Evolutionary conservation across 176 grass and related monocot genomes (phyloP), one percentile per base, ranked within the genome.

Genomic region (Puya raimondii): DNA sequence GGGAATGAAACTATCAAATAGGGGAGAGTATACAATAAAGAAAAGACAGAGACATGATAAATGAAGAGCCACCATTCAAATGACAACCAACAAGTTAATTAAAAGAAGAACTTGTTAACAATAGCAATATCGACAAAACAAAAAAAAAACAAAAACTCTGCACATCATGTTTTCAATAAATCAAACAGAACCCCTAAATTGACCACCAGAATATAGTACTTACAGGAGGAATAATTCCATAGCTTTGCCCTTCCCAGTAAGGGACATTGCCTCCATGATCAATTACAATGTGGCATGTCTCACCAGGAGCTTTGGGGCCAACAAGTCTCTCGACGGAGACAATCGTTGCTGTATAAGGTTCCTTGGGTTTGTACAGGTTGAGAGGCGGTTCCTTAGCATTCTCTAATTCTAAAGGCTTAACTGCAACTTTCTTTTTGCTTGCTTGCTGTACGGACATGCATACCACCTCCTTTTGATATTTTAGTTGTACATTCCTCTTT

Each of bases 211-310:
- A 74, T 33, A 16, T 54, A 57, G 49, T 49, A 70, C 78, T 78
- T 56, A 92, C 93, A 7, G 89, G 93, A 74, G 93, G 93, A 88
- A 97, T 97, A 58, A 97, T 70, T 1, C 86, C 89, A 42, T 90
- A 97, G 48, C 86, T 97, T 72, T 97, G 93, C 23, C 93, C 93
- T 85, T 97, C 93, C 93, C 89, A 92, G 49, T 92, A 97, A 50
- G 93, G 93, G 26, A 92, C 93, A 58, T 92, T 85, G 56, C 86
- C 93, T 42, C 84, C 89, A 82, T 97, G 89, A 79, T 92, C 84
- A 77, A 97, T 92, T 22, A 97, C 79, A 79, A 97, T 79, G 63
- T 97, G 93, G 63, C 89, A 92, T 72, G 86, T 97, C 76, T 92
- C 93, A 48, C 93, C 89, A 70, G 93, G 93, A 23, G 89, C 79